These are phyloP conservation scores for Arabidopsis arenosa DNA, from an alignment of 345 rosid genomes.

Conservation along the genomic window DNA sequence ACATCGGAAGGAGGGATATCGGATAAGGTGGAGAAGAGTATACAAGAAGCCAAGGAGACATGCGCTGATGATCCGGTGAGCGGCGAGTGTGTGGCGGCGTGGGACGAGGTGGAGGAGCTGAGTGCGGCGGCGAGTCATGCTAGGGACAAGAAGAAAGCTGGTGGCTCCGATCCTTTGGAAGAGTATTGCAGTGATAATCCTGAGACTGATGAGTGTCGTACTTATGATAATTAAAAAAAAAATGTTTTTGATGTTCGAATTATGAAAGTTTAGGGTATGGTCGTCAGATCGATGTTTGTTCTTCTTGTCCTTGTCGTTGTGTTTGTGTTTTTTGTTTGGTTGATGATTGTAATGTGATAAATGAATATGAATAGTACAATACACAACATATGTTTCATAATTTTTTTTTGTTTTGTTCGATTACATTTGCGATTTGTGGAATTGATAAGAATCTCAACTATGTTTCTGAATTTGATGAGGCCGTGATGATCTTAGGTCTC, in stretches of 20 bases:
- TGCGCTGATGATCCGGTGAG: slow-evolving; percentile 84
- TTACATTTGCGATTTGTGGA: not conserved
- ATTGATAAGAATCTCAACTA: not conserved
- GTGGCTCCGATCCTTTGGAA: slow-evolving; percentile 79
- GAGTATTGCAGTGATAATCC: slow-evolving; percentile 88
- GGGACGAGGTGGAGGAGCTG: slow-evolving; percentile 99
- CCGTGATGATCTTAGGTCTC: not conserved
- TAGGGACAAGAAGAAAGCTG: slow-evolving; percentile 73
- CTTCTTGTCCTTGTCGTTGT: not conserved
- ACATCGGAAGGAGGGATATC: slow-evolving; percentile 74
- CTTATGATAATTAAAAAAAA: slow-evolving; percentile 67
- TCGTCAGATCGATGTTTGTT: slow-evolving; percentile 22
- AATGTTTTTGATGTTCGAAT: not conserved
- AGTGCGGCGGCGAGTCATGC: slow-evolving; percentile 99
- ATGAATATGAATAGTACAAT: slow-evolving; percentile 12
- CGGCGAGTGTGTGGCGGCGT: slow-evolving; percentile 96
- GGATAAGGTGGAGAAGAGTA: slow-evolving; percentile 85
- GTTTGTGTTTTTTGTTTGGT: slow-evolving; percentile 17
- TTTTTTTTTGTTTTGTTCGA: not conserved
- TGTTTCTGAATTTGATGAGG: not conserved
- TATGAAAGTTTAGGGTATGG: slow-evolving; percentile 14
- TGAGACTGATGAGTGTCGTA: slow-evolving; percentile 94
- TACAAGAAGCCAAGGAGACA: slow-evolving; percentile 74
- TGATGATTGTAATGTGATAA: slow-evolving; percentile 32
- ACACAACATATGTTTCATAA: slow-evolving; percentile 5